phyloP scores from a whole-genome alignment of 805 yeast genomes.

The Saccharomyces eubayanus region DNA sequence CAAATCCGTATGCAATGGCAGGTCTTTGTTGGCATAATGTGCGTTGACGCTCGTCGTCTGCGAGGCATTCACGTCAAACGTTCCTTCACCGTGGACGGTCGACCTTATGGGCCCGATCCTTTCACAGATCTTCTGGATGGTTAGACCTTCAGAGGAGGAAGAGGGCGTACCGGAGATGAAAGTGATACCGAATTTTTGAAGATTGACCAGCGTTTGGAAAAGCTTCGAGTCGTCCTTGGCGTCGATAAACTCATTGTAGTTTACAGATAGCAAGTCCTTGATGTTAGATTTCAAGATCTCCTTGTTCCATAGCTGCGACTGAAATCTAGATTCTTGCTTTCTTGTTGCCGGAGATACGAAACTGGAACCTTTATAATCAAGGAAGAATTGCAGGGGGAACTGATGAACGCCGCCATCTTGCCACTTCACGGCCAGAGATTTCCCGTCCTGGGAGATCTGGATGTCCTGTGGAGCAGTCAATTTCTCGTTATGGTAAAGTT shows the following conservation, averaged over 20 bases:
- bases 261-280: constrained; percentile 23
- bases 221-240: constrained; percentile 28
- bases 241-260: constrained; percentile 36
- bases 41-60: constrained; percentile 51
- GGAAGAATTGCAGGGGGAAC: constrained; percentile 42
- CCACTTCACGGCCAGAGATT: constrained; percentile 40
- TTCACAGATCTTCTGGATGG: constrained; percentile 40
- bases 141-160: constrained; percentile 15
- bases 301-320: constrained; percentile 38
- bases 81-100: constrained; percentile 57
- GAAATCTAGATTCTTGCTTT: constrained; percentile 24
- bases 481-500: constrained; percentile 25
- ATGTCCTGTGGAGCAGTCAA: constrained; percentile 32
- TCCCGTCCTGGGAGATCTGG: constrained; percentile 29
- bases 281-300: constrained; percentile 16
- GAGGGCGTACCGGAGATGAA: constrained; percentile 50
- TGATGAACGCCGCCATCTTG: constrained; percentile 36
- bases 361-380: constrained; percentile 35
- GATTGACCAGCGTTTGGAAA: constrained; percentile 33
- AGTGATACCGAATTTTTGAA: constrained; percentile 50
- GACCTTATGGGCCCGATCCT: constrained; percentile 59
- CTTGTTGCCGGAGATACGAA: constrained; percentile 25
- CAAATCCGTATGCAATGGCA: constrained; percentile 73
- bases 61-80: constrained; percentile 54
- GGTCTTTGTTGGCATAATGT: constrained; percentile 54